Evolutionary conservation across 2,329 filamentous ascomycete genomes (phyloP).

Genomic region (Trichoderma aggressivum): DNA sequence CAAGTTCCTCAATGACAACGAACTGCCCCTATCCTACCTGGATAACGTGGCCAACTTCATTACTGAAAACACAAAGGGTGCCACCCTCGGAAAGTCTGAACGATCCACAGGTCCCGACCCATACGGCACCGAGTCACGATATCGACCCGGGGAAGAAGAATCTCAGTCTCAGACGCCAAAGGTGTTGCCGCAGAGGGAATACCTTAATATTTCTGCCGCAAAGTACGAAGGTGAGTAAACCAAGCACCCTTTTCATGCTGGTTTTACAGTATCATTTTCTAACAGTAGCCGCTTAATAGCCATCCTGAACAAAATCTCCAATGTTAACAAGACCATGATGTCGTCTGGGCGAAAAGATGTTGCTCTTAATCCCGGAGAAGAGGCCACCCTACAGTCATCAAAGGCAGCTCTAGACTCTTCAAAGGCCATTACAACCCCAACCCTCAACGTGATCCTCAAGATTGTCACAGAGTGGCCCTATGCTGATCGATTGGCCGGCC

Average conservation of each 20-base stretch:
- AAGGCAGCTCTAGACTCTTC: conserved; percentile 61
- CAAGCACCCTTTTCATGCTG: not conserved
- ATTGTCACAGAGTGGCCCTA: conserved; percentile 78
- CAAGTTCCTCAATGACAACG: conserved; percentile 86
- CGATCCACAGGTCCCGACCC: conserved; percentile 60
- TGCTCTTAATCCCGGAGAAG: conserved; percentile 69
- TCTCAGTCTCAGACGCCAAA: conserved; percentile 47
- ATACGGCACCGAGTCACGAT: conserved; percentile 73
- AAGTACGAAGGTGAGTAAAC: conserved; percentile 55
- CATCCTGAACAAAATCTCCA: conserved; percentile 72
- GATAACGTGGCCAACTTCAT: conserved; percentile 95
- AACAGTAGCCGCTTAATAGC: conserved; percentile 40
- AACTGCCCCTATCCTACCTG: conserved; percentile 80
- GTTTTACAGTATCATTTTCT: not conserved
- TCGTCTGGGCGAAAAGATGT: conserved; percentile 68
- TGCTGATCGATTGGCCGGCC: conserved; percentile 72
- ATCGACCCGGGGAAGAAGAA: conserved; percentile 60
- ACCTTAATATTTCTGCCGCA: conserved; percentile 71
- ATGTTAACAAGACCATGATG: conserved; percentile 71
- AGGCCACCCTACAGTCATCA: conserved; percentile 59
- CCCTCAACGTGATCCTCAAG: conserved; percentile 64
- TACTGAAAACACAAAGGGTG: conserved; percentile 80
- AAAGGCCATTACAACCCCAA: conserved; percentile 46
- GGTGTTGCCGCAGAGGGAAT: conserved; percentile 73
- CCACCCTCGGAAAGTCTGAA: conserved; percentile 67